These are phyloP conservation scores for Quercus tomentella DNA, from an alignment of 331 rosid genomes.

Conservation along the genomic window DNA sequence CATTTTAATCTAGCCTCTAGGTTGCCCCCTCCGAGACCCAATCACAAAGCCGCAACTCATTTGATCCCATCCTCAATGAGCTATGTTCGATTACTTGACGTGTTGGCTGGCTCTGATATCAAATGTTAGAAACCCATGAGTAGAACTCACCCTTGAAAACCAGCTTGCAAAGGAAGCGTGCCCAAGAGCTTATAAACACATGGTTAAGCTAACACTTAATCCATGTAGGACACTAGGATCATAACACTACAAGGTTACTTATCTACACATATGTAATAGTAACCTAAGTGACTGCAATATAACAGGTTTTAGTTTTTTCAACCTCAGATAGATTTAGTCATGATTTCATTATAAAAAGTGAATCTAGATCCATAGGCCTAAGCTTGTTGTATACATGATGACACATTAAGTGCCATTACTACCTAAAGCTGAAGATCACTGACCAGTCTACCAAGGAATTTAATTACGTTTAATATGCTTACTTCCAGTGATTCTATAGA, in stretches of 20 bases:
- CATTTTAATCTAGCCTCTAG: too few species aligned
- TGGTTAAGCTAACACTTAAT: too few species aligned
- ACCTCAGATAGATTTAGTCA: not conserved
- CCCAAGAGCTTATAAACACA: too few species aligned
- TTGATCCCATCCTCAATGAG: too few species aligned
- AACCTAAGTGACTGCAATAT: not conserved
- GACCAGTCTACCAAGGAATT: not conserved
- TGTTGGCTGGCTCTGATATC: too few species aligned
- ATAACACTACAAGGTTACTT: not conserved
- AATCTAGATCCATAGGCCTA: not conserved
- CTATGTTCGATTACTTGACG: too few species aligned
- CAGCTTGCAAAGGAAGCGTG: too few species aligned
- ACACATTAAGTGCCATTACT: not conserved
- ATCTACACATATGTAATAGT: not conserved
- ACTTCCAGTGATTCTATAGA: not conserved
- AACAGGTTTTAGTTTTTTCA: not conserved
- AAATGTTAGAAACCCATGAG: too few species aligned
- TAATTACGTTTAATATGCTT: not conserved
- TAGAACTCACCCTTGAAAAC: too few species aligned
- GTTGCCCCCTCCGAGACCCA: too few species aligned
- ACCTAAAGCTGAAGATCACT: not conserved
- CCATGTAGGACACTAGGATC: too few species aligned
- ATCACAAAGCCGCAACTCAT: too few species aligned
- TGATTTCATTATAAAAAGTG: not conserved
- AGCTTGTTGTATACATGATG: not conserved